phyloP scores from a whole-genome alignment of 768 basidiomycete genomes.

The Mycena vulgaris region DNA sequence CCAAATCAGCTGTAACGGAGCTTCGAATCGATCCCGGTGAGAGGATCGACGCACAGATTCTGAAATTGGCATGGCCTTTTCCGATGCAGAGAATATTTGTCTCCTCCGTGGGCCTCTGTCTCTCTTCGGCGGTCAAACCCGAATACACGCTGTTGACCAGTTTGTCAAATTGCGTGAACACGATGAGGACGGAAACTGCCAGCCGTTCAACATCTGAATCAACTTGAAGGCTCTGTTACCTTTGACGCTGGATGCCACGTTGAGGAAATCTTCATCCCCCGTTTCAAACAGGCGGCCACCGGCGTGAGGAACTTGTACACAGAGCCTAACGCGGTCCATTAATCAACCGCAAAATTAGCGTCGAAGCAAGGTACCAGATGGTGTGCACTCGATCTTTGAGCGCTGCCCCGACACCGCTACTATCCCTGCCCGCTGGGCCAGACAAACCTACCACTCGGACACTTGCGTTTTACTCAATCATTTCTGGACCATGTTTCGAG shows the following conservation, averaged over 20 bases:
- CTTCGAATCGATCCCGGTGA: no score
- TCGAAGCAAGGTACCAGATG: slow-evolving; percentile 10
- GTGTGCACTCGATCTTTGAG: slow-evolving; percentile 21
- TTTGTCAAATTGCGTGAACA: slow-evolving; percentile 24
- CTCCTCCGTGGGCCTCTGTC: background rate
- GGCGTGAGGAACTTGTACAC: slow-evolving; percentile 24
- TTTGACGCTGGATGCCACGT: background rate
- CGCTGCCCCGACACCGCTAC: background rate
- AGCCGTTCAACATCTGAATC: background rate
- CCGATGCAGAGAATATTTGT: background rate
- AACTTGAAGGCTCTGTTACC: background rate
- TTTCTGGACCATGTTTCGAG: no score
- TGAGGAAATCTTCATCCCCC: slow-evolving; percentile 9
- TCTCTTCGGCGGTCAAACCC: background rate
- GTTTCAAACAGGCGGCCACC: slow-evolving; percentile 5
- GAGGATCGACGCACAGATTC: background rate
- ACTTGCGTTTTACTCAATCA: no score
- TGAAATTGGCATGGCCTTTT: slow-evolving; percentile 4
- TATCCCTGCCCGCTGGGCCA: no score
- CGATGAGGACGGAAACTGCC: slow-evolving; percentile 8
- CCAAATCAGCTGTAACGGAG: no score
- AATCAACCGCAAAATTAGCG: no score
- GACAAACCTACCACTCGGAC: no score
- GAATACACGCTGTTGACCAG: background rate
- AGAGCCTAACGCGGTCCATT: slow-evolving; percentile 6